A percentile compares a stretch with the other conserved stretches of the same genome.
Evolutionary conservation across 129 eudicot genomes (phyloP).

Genomic region (Oenanthe sinensis): DNA sequence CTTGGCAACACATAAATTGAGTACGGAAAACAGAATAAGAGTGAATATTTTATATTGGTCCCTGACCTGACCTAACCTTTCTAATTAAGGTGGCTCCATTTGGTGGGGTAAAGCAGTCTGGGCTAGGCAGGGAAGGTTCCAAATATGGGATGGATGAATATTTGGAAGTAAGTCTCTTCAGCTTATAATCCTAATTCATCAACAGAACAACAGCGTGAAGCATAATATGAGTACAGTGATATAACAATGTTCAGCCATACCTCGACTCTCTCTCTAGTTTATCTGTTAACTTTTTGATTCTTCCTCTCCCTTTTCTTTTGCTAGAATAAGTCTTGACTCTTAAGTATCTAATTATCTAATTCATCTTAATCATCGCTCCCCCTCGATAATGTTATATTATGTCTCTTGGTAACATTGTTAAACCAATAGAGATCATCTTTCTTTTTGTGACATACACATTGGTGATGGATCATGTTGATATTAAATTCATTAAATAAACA

Average conservation of each 20-base stretch:
- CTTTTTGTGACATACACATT: not conserved
- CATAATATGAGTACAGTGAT: not conserved
- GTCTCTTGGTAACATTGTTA: not conserved
- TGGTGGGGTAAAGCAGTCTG: conserved; percentile 94
- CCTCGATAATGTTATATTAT: not conserved
- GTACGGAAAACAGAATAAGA: not conserved
- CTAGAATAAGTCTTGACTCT: not conserved
- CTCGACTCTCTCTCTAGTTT: not conserved
- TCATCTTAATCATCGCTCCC: not conserved
- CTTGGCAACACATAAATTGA: not conserved
- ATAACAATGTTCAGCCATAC: not conserved
- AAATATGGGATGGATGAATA: conserved; percentile 90
- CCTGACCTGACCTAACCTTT: conserved; percentile 4
- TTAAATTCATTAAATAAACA: not conserved
- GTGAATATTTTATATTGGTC: conserved; percentile 6
- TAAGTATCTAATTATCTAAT: not conserved
- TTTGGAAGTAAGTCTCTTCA: conserved; percentile 55
- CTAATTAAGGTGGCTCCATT: conserved; percentile 86
- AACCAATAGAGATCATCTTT: not conserved
- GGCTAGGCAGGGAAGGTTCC: conserved; percentile 96
- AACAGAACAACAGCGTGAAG: not conserved
- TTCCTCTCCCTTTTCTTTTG: not conserved
- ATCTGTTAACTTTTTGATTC: not conserved
- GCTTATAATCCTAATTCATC: not conserved
- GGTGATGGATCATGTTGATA: not conserved